Base-by-base conservation (phyloP, 371 early-diverging fungal genomes). In the Nosema muscidifuracis region DNA sequence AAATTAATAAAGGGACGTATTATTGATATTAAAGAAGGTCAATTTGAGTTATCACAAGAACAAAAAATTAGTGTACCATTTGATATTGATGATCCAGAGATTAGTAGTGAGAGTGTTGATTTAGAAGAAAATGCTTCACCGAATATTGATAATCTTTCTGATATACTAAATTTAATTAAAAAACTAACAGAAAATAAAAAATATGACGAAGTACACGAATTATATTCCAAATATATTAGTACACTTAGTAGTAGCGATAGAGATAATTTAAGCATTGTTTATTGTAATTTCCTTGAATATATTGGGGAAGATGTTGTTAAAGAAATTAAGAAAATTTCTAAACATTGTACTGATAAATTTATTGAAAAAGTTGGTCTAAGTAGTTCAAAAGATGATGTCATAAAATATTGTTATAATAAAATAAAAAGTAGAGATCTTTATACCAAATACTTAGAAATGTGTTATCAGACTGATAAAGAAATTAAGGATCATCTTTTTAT, bases 211-310 rank as follows among this genome's bases (percentile, higher is more conserved):
- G 28, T 38, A 7, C 13, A 16, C 2, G 28, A 70, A n/a, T 24
- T 66, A 24, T 67, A 36, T 68, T 31, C 57, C 42, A 43, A 67
- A 47, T 26, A 34, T 57, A 50, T 75, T 65, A 22, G 47, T 34
- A 34, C 16, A 58, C 47, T 71, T 42, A 33, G 64, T 51, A 31
- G 33, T 34, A 53, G 34, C 4, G 71, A 75, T 30, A 75, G 42
- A 33, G 65, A 75, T 61, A 56, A 69, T 30, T 42, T 75, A 24
- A 43, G 65, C 31, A 24, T 69, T 6, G 42, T 60, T 3, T 75
- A 70, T 57, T 34, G 73, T 31, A 69, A 75, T 34, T 75, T 72
- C 50, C 55, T 75, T 2, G 24, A 43, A 51, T 61, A 60, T 69
- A 34, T 20, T 24, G 50, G n/a, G 15, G 58, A 62, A 34, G 38